Evolutionary conservation across 1,139 yeast species (phyloP).

Genomic region (Scheffersomyces cryptocercus): DNA sequence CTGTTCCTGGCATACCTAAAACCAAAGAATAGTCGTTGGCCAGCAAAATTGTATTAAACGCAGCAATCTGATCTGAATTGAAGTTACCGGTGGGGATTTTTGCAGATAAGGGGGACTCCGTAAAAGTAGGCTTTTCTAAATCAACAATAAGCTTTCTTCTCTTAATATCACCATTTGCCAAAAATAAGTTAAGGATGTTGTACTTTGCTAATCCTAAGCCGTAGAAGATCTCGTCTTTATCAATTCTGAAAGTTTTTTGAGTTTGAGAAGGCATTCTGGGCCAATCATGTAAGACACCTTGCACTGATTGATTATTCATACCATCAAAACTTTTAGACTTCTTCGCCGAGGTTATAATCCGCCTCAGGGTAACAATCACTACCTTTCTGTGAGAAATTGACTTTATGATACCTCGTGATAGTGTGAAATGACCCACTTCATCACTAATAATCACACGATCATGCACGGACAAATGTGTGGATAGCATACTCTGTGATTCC

Average conservation of each 20-base stretch:
- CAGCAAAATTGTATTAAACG: slow-evolving; percentile 62
- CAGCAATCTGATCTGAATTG: slow-evolving; percentile 70
- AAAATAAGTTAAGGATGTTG: slow-evolving; percentile 69
- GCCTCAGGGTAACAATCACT: slow-evolving; percentile 49
- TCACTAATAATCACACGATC: slow-evolving; percentile 77
- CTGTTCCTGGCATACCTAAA: slow-evolving; percentile 99
- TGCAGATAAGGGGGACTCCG: slow-evolving; percentile 22
- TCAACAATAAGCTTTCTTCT: slow-evolving; percentile 68
- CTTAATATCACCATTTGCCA: slow-evolving; percentile 52
- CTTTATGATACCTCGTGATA: slow-evolving; percentile 63
- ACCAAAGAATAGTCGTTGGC: slow-evolving; percentile 78
- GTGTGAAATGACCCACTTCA: slow-evolving; percentile 74
- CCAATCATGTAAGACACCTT: slow-evolving; percentile 40
- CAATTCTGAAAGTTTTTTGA: slow-evolving; percentile 57
- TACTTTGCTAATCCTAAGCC: slow-evolving; percentile 78
- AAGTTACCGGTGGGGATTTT: slow-evolving; percentile 23
- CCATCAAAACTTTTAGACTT: slow-evolving; percentile 43
- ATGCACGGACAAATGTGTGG: slow-evolving; percentile 45
- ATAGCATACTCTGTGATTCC: slow-evolving; percentile 11
- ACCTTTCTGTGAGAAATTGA: slow-evolving; percentile 39
- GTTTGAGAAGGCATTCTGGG: slow-evolving; percentile 4
- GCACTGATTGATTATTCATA: slow-evolving; percentile 47
- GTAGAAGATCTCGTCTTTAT: slow-evolving; percentile 74
- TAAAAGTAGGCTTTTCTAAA: slow-evolving; percentile 39
- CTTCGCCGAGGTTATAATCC: slow-evolving; percentile 48